Evolutionary conservation across 805 yeast species (phyloP), one percentile per base, ranked within the genome.

Genomic region (Huiozyma sinensis): DNA sequence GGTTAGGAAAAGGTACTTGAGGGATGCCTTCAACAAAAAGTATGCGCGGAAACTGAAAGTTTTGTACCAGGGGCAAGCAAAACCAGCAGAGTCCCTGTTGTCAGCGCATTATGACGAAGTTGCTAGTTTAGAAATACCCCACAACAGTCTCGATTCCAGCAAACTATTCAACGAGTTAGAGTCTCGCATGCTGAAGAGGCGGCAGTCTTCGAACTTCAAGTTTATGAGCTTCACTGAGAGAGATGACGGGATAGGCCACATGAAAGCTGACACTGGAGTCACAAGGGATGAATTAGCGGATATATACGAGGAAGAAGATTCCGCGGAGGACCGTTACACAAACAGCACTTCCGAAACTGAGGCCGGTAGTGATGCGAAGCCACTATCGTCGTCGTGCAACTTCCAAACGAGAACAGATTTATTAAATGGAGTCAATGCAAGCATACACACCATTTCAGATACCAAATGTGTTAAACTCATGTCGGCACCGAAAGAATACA

Each of bases 1-100:
- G 34, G 51, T 58, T 3, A 44, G 52, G 56, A 58, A 41, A 50
- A 54, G 67, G 31, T 62, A 54, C 36, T 53, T 49, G 29, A 60
- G 64, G 32, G 67, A 63, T 44, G 53, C 54, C 34, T 39, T 50
- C 8, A 62, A 60, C 42, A 60, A 57, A 43, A 51, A 51, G 38
- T 61, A 57, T 47, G 66, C 65, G 12, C 43, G 56, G 37, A 54
- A 53, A 41, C 39, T 63, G 35, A 55, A 63, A 36, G 47, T 52
- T 39, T 42, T 62, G 32, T 63, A 60, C 46, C 61, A 61, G 37
- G 47, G 42, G 39, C 52, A 50, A 17, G 58, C 64, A 1, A 52
- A 48, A 17, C 64, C 24, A 4, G 24, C 24, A 17, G 24, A 17
- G 24, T 17, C 24, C 24, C 24, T 17, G 24, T 17, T 17, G 24